Conservation (phyloP, 1,139 yeast genomes). For the Geotrichum phurueaensis region DNA sequence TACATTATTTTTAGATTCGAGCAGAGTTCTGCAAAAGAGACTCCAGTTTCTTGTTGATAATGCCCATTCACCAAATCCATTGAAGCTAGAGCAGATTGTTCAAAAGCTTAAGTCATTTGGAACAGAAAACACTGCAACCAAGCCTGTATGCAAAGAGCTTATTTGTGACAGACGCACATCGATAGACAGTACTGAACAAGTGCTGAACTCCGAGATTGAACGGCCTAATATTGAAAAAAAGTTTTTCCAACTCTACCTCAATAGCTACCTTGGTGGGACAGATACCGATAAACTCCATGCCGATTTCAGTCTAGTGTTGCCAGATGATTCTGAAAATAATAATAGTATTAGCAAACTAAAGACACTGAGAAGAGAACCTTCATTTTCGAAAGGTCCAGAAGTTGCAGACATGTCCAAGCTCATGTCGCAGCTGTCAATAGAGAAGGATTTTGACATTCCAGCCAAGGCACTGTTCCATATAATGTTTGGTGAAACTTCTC, state of each 20-base stretch:
- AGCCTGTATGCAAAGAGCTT: background rate
- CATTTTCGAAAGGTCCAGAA: background rate
- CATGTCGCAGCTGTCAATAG: conserved; percentile 34
- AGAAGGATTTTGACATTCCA: conserved; percentile 49
- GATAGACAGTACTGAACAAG: background rate
- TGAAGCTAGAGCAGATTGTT: conserved; percentile 28
- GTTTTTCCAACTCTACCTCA: conserved; percentile 8
- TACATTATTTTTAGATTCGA: conserved; percentile 60
- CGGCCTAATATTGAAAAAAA: background rate
- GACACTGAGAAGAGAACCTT: background rate
- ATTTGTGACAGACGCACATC: background rate
- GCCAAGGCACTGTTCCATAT: conserved; percentile 81
- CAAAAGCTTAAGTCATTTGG: conserved; percentile 27
- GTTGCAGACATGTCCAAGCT: conserved; percentile 16
- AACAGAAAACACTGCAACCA: conserved; percentile 3
- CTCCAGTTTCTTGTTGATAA: conserved; percentile 52
- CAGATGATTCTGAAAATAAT: background rate
- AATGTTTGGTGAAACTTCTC: conserved; percentile 73
- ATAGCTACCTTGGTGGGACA: conserved; percentile 6
- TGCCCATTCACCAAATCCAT: conserved; percentile 43
- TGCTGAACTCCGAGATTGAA: background rate
- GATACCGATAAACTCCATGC: background rate
- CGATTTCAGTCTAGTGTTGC: background rate
- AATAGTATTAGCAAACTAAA: background rate
- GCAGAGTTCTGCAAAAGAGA: conserved; percentile 46